These are phyloP conservation scores for Sporisorium scitamineum DNA, from an alignment of 1,284 basidiomycete species.

Conservation along the genomic window DNA sequence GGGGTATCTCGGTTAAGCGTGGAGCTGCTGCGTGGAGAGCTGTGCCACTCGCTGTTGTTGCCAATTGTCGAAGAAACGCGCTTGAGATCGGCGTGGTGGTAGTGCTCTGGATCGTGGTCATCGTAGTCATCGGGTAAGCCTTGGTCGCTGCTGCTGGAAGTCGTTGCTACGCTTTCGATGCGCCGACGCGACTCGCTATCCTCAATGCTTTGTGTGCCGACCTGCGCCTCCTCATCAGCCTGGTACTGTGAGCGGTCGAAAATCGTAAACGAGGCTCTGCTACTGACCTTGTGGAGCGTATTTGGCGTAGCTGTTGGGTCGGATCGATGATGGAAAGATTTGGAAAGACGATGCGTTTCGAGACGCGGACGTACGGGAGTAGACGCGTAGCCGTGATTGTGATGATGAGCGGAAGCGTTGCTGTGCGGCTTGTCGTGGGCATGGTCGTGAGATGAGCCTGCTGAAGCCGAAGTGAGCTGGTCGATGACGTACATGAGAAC, in stretches of 20 bases:
- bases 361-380: conserved; percentile 27
- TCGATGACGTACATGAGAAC: conserved; percentile 65
- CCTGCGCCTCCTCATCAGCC: conserved; percentile 33
- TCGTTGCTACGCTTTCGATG: conserved; percentile 24
- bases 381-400: conserved; percentile 14
- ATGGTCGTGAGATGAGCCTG: conserved; percentile 4
- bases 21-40: conserved; percentile 25
- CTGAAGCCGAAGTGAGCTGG: conserved; percentile 30
- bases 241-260: conserved; percentile 34
- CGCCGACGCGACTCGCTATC: conserved; percentile 22
- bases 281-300: conserved; percentile 20
- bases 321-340: conserved; percentile 39
- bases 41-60: conserved; percentile 14
- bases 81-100: conserved; percentile 28
- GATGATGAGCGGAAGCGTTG: conserved; percentile 5
- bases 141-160: conserved; percentile 40
- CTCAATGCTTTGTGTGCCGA: not conserved
- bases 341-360: conserved; percentile 45
- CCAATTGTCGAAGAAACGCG: conserved; percentile 11
- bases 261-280: conserved; percentile 30
- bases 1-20: conserved; percentile 12
- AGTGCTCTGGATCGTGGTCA: conserved; percentile 19
- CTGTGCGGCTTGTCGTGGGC: conserved; percentile 15
- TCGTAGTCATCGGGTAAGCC: conserved; percentile 46
- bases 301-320: conserved; percentile 8